Evolutionary conservation across 1,284 basidiomycete species (phyloP), one percentile per base, ranked within the genome.

Genomic region (Trichosporon sp.): DNA sequence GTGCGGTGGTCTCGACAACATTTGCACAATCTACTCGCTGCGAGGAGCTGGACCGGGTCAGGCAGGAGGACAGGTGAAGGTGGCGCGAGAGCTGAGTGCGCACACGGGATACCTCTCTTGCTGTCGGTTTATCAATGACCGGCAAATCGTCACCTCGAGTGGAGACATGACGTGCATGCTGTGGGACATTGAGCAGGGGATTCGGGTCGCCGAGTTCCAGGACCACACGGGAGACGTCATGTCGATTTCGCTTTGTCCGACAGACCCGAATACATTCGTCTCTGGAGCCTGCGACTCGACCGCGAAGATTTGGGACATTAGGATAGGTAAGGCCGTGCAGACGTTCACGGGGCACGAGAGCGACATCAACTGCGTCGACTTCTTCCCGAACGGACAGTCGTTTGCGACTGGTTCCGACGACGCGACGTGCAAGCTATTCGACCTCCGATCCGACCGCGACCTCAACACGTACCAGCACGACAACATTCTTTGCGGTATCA

Each of bases 151-250:
- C 73, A 99, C 96, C 37, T 92, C 90, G 75, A 98, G 95, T 19
- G 96, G 96, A 73, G 96, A 99, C 85, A 99, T 98, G 96, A 97
- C 95, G 54, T 98, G 97, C 84, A 98, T 99, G 94, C 88, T 98
- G 51, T 99, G 97, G 96, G 96, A 99, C 85, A 93, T 99, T 75
- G 96, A 98, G 84, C 93, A 94, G 35, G 97, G 96, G 75, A 93
- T 95, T 1, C 88, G 95, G 73, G 92, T 95, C 14, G 91, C 94
- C 77, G 96, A 98, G 85, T 99, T 99, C 85, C 96, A 93, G 81
- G 97, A 98, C 85, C 97, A 99, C 84, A 98, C 96, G 14, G 97
- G 96, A 64, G 96, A 99, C 86, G 96, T 99, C 73, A 98, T 98
- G 96, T 97, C 95, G 81, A 85, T 99, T 78, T 98, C 96, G 10